phyloP scores from a whole-genome alignment of 1,139 yeast genomes.

The Debaryomyces sp. region DNA sequence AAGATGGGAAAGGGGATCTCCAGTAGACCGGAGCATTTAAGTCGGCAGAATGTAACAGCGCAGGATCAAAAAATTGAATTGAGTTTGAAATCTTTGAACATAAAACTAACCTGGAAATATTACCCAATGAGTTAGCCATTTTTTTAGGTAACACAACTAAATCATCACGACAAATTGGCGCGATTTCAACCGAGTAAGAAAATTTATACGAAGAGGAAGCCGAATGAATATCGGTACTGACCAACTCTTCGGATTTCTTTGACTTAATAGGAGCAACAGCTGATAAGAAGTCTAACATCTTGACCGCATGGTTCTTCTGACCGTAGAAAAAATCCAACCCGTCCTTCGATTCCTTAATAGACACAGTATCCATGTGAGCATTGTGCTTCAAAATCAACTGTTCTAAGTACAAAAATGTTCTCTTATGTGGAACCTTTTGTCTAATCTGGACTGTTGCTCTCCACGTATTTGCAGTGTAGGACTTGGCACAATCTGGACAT shows the following conservation, averaged over 20 bases:
- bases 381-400: constrained; percentile 91
- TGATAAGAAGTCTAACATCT: constrained; percentile 87
- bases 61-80: constrained; percentile 84
- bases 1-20: constrained; percentile 81
- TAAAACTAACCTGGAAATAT: constrained; percentile 78
- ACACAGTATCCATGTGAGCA: constrained; percentile 93
- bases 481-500: constrained; percentile 98
- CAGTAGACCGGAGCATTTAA: constrained; percentile 76
- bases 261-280: constrained; percentile 87
- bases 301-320: constrained; percentile 87
- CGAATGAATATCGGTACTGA: constrained; percentile 90
- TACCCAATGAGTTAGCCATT: constrained; percentile 83
- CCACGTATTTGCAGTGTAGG: constrained; percentile 97
- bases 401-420: constrained; percentile 93
- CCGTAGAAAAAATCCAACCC: constrained; percentile 94
- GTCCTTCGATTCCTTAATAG: constrained; percentile 89
- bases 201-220: constrained; percentile 88
- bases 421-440: constrained; percentile 95
- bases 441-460: constrained; percentile 96
- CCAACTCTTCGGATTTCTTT: constrained; percentile 88
- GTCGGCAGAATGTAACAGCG: constrained; percentile 80
- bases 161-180: constrained; percentile 98
- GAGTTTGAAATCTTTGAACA: constrained; percentile 84
- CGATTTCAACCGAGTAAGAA: constrained; percentile 89
- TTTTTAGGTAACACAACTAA: constrained; percentile 85